Evolutionary conservation across 2,329 filamentous ascomycete genomes (phyloP).

Genomic region (Diaporthe amygdali): DNA sequence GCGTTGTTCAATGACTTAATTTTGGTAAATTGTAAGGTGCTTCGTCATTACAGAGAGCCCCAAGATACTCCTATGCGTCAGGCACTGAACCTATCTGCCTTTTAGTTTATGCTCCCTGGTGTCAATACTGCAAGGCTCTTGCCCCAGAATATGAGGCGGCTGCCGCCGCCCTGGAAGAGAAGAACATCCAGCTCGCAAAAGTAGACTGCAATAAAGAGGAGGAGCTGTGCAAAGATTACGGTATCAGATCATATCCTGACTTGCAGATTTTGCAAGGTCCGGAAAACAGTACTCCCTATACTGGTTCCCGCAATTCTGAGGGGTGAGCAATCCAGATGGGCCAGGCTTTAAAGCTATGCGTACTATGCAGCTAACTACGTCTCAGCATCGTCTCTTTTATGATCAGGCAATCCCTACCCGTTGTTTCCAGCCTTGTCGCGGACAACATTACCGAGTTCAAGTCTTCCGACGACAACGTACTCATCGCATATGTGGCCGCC

Average conservation of each 20-base stretch:
- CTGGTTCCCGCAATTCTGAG: constrained; percentile 86
- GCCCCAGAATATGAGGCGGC: constrained; percentile 90
- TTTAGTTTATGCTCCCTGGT: constrained; percentile 92
- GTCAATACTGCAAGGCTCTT: constrained; percentile 97
- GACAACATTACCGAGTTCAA: constrained; percentile 95
- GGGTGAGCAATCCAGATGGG: constrained; percentile 52
- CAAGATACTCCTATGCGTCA: no score
- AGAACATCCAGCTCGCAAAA: constrained; percentile 85
- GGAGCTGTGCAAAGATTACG: constrained; percentile 87
- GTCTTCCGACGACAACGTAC: constrained; percentile 93
- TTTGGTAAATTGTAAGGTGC: no score
- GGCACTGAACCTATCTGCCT: no score
- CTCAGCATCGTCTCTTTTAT: constrained; percentile 79
- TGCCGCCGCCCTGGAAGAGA: constrained; percentile 83
- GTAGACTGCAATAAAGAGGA: constrained; percentile 94
- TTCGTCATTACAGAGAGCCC: no score
- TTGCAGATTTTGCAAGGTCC: constrained; percentile 97
- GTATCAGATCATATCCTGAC: constrained; percentile 97
- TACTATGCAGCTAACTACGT: neutral
- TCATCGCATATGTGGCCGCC: constrained; percentile 84
- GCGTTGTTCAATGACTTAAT: no score
- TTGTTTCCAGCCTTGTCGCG: constrained; percentile 82
- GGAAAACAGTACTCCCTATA: constrained; percentile 82
- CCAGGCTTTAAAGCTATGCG: neutral
- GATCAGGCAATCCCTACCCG: constrained; percentile 95